Evolutionary conservation across 306 rosid genomes (phyloP).

Genomic region (Vigna mungo): DNA sequence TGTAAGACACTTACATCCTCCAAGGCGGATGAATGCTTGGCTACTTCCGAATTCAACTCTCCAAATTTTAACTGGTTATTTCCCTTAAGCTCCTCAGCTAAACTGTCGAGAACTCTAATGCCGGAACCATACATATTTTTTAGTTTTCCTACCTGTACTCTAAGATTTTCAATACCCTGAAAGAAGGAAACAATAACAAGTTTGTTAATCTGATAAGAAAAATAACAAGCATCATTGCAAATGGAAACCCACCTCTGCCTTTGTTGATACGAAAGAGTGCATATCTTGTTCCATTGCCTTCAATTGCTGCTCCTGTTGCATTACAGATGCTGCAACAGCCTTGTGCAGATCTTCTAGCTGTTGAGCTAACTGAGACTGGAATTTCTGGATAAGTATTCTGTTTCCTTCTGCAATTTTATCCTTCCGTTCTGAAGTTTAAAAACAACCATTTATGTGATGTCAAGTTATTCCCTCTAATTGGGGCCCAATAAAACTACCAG

Average conservation of each 20-base stretch:
- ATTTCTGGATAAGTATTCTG: constrained; percentile 73
- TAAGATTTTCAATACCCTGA: constrained; percentile 91
- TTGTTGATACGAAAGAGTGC: constrained; percentile 87
- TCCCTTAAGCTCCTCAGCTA: constrained; percentile 83
- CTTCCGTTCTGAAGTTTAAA: constrained; percentile 70
- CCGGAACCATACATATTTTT: constrained; percentile 85
- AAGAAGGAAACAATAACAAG: constrained; percentile 32
- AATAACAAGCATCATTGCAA: constrained; percentile 12
- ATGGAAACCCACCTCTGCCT: constrained; percentile 69
- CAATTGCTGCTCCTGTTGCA: constrained; percentile 86
- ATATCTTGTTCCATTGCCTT: constrained; percentile 92
- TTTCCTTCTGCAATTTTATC: constrained; percentile 91
- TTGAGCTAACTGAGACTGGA: constrained; percentile 81
- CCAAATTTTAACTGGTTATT: constrained; percentile 79
- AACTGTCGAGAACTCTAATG: constrained; percentile 73
- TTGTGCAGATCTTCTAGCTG: constrained; percentile 93
- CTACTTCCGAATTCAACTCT: constrained; percentile 87
- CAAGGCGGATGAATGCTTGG: constrained; percentile 85
- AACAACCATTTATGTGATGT: constrained; percentile 37
- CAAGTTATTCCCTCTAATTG: not conserved
- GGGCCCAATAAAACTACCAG: constrained; percentile 9
- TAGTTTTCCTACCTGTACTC: constrained; percentile 71
- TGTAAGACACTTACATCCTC: constrained; percentile 65
- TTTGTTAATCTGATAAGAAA: constrained; percentile 32
- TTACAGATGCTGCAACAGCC: constrained; percentile 88